These are phyloP conservation scores for Otatea glauca DNA, from an alignment of 176 grass and related monocot genomes.

Conservation along the genomic window DNA sequence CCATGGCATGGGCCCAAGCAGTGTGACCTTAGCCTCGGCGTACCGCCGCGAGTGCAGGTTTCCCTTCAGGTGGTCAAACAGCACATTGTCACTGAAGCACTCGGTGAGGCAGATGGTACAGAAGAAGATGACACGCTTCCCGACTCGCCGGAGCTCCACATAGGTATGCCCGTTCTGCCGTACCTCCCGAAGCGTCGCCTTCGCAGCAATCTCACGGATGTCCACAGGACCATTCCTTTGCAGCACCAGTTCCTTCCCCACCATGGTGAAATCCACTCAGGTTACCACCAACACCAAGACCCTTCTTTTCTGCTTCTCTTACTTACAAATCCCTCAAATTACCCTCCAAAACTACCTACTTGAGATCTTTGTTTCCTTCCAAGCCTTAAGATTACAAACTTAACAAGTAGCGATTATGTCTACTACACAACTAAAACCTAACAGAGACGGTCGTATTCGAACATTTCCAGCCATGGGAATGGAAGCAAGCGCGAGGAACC, in stretches of 20 bases:
- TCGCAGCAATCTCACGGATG: constrained; percentile 78
- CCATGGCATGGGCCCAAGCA: constrained; percentile 90
- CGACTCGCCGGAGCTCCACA: constrained; percentile 76
- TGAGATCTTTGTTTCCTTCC: constrained; percentile 43
- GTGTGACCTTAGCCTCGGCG: constrained; percentile 82
- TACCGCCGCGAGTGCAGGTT: constrained; percentile 73
- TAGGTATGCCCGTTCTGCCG: constrained; percentile 87
- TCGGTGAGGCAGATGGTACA: constrained; percentile 96
- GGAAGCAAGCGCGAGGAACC: constrained; percentile 39
- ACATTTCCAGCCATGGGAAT: constrained; percentile 43
- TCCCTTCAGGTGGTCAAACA: constrained; percentile 92
- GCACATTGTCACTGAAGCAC: constrained; percentile 90
- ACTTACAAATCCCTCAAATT: constrained; percentile 30
- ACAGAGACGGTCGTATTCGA: constrained; percentile 45
- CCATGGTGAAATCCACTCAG: constrained; percentile 50
- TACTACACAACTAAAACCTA: constrained; percentile 23
- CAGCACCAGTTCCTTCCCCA: constrained; percentile 73
- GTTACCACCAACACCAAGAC: neutral
- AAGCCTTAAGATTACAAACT: constrained; percentile 40
- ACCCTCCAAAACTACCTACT: constrained; percentile 1
- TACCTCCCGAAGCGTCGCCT: constrained; percentile 79
- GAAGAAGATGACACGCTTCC: constrained; percentile 93
- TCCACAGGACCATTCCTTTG: constrained; percentile 69
- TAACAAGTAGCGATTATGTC: neutral
- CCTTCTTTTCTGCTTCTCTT: neutral